Conservation (phyloP, 2,329 filamentous ascomycete genomes). For the Aspergillus quadrilineatus region DNA sequence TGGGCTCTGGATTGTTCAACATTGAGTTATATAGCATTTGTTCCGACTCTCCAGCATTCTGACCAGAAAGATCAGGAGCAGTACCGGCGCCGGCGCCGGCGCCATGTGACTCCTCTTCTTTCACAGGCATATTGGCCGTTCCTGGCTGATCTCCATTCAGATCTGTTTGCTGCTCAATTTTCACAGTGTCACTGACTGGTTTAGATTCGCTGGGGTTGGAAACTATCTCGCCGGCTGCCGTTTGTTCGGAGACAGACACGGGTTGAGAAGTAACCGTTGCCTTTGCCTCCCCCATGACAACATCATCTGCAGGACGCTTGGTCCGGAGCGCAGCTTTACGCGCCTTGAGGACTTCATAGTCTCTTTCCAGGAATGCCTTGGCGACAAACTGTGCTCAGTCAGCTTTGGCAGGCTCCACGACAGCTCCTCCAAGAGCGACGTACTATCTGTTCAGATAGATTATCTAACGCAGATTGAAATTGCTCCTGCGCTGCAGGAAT, state of each 20-base stretch:
- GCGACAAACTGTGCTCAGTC: constrained; percentile 38
- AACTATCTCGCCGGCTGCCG: constrained; percentile 17
- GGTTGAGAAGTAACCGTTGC: constrained; percentile 18
- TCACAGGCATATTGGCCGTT: constrained; percentile 20
- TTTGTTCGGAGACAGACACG: constrained; percentile 21
- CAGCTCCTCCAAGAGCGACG: constrained; percentile 14
- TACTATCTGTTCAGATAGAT: constrained; percentile 45
- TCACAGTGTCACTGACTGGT: constrained; percentile 12
- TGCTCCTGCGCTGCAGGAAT: constrained; percentile 41
- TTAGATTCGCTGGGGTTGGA: constrained; percentile 21
- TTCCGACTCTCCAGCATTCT: constrained; percentile 26
- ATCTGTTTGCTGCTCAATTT: constrained; percentile 15
- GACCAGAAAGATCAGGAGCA: constrained; percentile 15
- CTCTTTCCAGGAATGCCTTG: constrained; percentile 44
- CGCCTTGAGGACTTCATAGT: constrained; percentile 40
- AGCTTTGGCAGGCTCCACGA: not conserved
- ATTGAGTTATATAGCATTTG: constrained; percentile 45
- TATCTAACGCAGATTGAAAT: constrained; percentile 42
- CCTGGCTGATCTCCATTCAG: constrained; percentile 15
- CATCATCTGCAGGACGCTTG: constrained; percentile 26
- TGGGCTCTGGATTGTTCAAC: constrained; percentile 34
- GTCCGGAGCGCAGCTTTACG: constrained; percentile 28
- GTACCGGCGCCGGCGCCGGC: constrained; percentile 4
- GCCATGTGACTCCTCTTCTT: constrained; percentile 25
- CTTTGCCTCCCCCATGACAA: constrained; percentile 29